A percentile compares a stretch with the other conserved stretches of the same genome.
Evolutionary conservation across 306 rosid genomes (phyloP).

Genomic region (Mimosa pudica): DNA sequence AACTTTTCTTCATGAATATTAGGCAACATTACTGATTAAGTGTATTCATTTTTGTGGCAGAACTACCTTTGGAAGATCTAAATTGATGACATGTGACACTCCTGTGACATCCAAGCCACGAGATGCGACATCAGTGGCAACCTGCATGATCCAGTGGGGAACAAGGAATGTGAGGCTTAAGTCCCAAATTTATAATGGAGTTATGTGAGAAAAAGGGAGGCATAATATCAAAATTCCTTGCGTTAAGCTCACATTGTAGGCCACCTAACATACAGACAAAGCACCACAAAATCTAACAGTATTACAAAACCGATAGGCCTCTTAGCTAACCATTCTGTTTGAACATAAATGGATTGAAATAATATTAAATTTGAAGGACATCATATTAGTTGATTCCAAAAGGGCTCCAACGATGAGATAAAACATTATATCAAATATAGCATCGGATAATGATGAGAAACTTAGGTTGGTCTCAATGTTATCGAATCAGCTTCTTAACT

Average conservation of each 20-base stretch:
- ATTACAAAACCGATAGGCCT: too few relatives aligned
- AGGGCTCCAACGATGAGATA: background rate
- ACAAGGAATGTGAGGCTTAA: background rate
- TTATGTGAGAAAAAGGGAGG: conserved; percentile 13
- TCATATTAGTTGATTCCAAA: too few relatives aligned
- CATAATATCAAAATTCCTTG: conserved; percentile 14
- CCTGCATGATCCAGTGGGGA: conserved; percentile 50
- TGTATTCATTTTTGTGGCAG: conserved; percentile 12
- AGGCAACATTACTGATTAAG: conserved; percentile 29
- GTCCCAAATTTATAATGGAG: background rate
- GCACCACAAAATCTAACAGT: background rate
- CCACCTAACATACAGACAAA: conserved; percentile 4
- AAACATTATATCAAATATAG: background rate
- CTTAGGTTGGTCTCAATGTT: background rate
- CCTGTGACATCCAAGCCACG: conserved; percentile 95
- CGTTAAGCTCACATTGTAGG: background rate
- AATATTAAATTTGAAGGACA: too few relatives aligned
- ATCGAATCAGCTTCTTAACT: background rate
- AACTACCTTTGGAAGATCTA: conserved; percentile 92
- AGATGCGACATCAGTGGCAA: conserved; percentile 92
- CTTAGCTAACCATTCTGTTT: too few relatives aligned
- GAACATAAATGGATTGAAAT: too few relatives aligned
- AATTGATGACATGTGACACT: conserved; percentile 83
- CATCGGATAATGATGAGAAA: background rate
- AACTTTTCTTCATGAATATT: conserved; percentile 28